Evolutionary conservation across 305 asterid species (phyloP).

Genomic region (Fraxinus nigra): DNA sequence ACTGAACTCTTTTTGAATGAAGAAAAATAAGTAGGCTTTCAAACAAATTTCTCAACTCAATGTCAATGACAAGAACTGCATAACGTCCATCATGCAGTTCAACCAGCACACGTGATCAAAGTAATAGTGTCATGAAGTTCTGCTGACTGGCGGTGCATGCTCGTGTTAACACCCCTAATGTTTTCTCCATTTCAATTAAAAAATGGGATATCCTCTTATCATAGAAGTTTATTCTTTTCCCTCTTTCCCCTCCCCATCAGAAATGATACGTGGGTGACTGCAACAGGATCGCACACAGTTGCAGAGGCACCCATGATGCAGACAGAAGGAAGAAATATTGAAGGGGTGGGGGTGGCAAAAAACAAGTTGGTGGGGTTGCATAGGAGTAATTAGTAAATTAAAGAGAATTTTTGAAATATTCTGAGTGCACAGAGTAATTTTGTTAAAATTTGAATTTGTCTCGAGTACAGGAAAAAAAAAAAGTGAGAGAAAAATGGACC

Average conservation of each 20-base stretch:
- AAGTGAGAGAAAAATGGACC: neutral
- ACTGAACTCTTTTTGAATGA: neutral
- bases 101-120: neutral
- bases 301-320: neutral
- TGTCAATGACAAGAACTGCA: neutral
- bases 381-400: neutral
- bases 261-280: neutral
- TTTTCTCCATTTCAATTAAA: neutral
- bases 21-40: neutral
- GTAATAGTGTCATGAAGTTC: neutral
- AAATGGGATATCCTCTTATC: neutral
- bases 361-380: neutral
- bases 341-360: neutral
- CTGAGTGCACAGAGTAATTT: neutral
- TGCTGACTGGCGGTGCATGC: neutral
- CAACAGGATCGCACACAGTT: neutral
- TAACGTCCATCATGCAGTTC: neutral
- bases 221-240: neutral
- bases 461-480: neutral
- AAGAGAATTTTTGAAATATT: neutral
- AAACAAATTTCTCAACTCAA: neutral
- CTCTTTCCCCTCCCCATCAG: neutral
- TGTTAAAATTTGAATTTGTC: neutral
- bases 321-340: neutral
- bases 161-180: neutral